These are phyloP conservation scores for Hemerocallis citrina DNA, from an alignment of 106 monocot genomes.

Conservation along the genomic window DNA sequence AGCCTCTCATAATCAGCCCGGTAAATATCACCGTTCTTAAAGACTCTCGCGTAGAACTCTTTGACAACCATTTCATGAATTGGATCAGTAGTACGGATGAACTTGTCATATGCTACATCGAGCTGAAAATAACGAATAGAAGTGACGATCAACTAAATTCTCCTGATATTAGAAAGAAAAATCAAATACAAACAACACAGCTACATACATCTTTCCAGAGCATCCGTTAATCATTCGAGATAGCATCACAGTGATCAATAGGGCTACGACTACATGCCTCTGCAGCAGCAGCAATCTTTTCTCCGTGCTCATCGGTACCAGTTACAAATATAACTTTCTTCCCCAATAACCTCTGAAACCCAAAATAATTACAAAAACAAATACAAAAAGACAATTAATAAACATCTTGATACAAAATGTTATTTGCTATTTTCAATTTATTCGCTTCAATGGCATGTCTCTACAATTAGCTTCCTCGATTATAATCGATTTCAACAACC, in stretches of 20 bases:
- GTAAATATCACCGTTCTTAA: conserved; percentile 82
- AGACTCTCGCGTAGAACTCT: conserved; percentile 86
- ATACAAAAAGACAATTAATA: background rate
- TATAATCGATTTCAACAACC: too few species aligned
- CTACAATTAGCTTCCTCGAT: too few species aligned
- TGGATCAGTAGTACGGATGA: conserved; percentile 85
- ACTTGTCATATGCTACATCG: conserved; percentile 82
- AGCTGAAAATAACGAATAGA: conserved; percentile 44
- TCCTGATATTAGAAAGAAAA: too few species aligned
- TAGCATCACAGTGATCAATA: conserved; percentile 60
- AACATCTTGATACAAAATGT: too few species aligned
- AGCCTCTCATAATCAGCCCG: conserved; percentile 91
- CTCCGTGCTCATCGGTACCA: conserved; percentile 98
- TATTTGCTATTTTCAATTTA: too few species aligned
- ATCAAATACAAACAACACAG: background rate
- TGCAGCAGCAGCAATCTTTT: conserved; percentile 91
- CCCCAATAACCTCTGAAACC: conserved; percentile 59
- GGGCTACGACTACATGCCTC: conserved; percentile 57
- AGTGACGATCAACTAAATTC: background rate
- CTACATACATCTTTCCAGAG: conserved; percentile 96
- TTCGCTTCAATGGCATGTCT: too few species aligned
- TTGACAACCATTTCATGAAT: conserved; percentile 81
- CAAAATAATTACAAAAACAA: background rate
- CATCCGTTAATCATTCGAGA: conserved; percentile 57
- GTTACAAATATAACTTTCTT: conserved; percentile 85